phyloP scores from a whole-genome alignment of 2,329 filamentous ascomycete genomes.

The Penicillium sp. region DNA sequence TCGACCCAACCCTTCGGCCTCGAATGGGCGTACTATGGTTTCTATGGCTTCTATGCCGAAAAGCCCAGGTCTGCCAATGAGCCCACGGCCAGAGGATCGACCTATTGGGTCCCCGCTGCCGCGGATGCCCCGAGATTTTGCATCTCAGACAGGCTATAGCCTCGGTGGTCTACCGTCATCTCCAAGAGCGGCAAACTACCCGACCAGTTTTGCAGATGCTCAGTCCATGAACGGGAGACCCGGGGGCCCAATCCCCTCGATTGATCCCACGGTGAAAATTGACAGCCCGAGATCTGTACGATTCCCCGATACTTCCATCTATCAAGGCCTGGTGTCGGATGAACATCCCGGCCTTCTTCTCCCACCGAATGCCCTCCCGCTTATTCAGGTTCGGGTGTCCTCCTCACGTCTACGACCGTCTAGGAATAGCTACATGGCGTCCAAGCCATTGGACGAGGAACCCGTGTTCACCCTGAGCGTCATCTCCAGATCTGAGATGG shows the following conservation, averaged over 20 bases:
- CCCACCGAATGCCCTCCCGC: conserved; percentile 84
- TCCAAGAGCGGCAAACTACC: conserved; percentile 74
- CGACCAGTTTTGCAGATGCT: conserved; percentile 71
- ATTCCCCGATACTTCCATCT: conserved; percentile 61
- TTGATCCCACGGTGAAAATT: conserved; percentile 44
- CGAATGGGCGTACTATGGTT: conserved; percentile 40
- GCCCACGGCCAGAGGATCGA: conserved; percentile 65
- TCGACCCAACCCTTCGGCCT: conserved; percentile 29
- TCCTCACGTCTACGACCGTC: conserved; percentile 96
- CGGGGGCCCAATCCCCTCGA: conserved; percentile 39
- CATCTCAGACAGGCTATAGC: conserved; percentile 59
- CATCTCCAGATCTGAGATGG: conserved; percentile 68
- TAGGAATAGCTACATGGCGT: conserved; percentile 78
- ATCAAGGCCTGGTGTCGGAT: conserved; percentile 78
- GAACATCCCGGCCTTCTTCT: conserved; percentile 86
- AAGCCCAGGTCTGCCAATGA: conserved; percentile 69
- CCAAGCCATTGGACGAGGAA: conserved; percentile 84
- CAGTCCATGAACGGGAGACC: conserved; percentile 29
- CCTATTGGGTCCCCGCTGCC: conserved; percentile 66
- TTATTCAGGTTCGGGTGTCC: conserved; percentile 83
- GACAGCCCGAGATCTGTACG: conserved; percentile 41
- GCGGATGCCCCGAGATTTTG: conserved; percentile 61
- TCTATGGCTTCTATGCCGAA: conserved; percentile 56
- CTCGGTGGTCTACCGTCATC: conserved; percentile 66
- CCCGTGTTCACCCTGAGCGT: conserved; percentile 92